These are phyloP conservation scores for Leishmania braziliensis DNA, from an alignment of 208 protist genomes.

Conservation along the genomic window DNA sequence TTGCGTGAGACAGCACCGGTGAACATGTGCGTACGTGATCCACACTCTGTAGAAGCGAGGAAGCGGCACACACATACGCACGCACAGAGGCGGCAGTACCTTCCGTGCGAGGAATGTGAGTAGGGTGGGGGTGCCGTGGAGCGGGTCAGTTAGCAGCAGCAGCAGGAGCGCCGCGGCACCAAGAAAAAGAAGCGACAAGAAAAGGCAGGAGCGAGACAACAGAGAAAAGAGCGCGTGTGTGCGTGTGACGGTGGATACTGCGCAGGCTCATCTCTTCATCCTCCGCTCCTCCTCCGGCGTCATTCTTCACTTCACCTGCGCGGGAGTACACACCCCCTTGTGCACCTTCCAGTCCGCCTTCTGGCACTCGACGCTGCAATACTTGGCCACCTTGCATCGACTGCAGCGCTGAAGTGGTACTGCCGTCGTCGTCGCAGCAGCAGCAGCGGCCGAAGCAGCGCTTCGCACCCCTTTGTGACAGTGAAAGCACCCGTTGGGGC, in stretches of 20 bases:
- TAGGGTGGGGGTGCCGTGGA: not conserved
- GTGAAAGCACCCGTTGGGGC: conserved; percentile 48
- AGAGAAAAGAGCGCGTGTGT: not conserved
- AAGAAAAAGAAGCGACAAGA: not conserved
- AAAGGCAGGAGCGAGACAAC: not conserved
- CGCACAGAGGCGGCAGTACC: not conserved
- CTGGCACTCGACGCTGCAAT: conserved; percentile 70
- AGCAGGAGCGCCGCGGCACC: not conserved
- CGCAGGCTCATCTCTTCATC: not conserved
- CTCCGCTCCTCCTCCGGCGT: not conserved
- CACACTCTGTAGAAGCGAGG: not conserved
- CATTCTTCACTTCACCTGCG: not conserved
- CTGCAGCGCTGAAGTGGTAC: conserved; percentile 58
- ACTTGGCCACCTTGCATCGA: conserved; percentile 72
- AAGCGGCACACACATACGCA: not conserved
- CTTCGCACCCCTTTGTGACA: conserved; percentile 32
- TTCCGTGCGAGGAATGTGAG: not conserved
- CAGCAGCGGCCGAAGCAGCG: no score
- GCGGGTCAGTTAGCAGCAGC: not conserved
- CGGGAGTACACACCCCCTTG: conserved; percentile 32
- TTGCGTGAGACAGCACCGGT: not conserved
- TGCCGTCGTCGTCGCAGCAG: conserved; percentile 1
- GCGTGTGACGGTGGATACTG: not conserved
- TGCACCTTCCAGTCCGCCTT: conserved; percentile 63
- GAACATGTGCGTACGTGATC: not conserved